Percentiles rank a stretch among this genome's conserved stretches.
Conservation (phyloP, 2,329 filamentous ascomycete genomes). For the Apiospora sp. region DNA sequence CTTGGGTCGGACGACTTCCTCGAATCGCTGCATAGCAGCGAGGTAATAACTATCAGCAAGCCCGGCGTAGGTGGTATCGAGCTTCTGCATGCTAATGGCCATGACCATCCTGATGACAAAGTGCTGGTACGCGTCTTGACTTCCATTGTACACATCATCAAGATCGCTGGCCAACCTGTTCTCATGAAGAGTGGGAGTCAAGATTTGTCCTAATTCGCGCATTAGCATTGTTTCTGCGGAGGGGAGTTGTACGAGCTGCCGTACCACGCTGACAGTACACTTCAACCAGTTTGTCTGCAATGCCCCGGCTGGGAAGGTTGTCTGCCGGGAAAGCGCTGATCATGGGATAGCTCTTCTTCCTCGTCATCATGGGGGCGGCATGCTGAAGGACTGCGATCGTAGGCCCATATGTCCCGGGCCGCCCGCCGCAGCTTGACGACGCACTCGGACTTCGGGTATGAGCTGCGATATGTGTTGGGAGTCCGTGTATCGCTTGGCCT, state of each 20-base stretch:
- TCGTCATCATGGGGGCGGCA: conserved; percentile 59
- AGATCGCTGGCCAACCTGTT: conserved; percentile 78
- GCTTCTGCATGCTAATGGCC: conserved; percentile 92
- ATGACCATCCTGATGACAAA: conserved; percentile 92
- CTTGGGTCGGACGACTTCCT: conserved; percentile 85
- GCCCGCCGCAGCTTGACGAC: conserved; percentile 53
- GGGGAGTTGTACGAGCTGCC: conserved; percentile 44
- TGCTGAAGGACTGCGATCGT: conserved; percentile 71
- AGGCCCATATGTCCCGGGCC: conserved; percentile 39
- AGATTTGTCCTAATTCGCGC: conserved; percentile 76
- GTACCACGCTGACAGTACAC: conserved; percentile 83
- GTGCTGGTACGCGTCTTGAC: conserved; percentile 81
- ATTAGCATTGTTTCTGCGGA: conserved; percentile 20
- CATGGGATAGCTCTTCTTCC: conserved; percentile 89
- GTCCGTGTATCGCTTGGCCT: conserved; percentile 92
- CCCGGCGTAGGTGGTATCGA: conserved; percentile 89
- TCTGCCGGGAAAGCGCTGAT: conserved; percentile 85
- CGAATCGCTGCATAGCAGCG: conserved; percentile 84
- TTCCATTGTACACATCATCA: conserved; percentile 80
- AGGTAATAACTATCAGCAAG: conserved; percentile 95
- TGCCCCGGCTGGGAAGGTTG: conserved; percentile 74
- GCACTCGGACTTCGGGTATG: conserved; percentile 76
- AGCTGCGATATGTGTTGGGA: conserved; percentile 92
- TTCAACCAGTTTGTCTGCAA: conserved; percentile 82
- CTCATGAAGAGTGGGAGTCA: conserved; percentile 89